Conservation (phyloP, 2,329 filamentous ascomycete species). For the Chaetomium sp. region DNA sequence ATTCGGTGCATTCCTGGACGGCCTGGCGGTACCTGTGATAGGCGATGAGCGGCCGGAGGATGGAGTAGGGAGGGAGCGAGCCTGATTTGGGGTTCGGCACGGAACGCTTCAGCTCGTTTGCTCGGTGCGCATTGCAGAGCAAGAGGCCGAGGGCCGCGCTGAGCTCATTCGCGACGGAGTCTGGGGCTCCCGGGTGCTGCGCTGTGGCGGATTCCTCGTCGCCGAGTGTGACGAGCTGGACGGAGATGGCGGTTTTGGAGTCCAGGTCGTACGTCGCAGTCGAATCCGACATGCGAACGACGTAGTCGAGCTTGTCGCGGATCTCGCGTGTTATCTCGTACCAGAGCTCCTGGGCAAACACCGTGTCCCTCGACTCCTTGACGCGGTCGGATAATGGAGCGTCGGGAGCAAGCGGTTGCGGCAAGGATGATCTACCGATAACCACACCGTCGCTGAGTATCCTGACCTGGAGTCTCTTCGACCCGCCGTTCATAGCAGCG, state of each 20-base stretch:
- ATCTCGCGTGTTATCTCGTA: conserved; percentile 82
- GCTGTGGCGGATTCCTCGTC: conserved; percentile 33
- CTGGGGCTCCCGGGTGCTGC: conserved; percentile 31
- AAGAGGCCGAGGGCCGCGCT: conserved; percentile 66
- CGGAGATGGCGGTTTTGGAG: conserved; percentile 49
- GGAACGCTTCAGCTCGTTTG: conserved; percentile 64
- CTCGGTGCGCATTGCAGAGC: conserved; percentile 70
- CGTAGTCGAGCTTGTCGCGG: conserved; percentile 62
- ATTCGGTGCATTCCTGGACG: conserved; percentile 33
- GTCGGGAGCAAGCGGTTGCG: conserved; percentile 49
- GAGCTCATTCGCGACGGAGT: conserved; percentile 56
- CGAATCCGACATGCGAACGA: conserved; percentile 57
- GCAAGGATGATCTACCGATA: conserved; percentile 50
- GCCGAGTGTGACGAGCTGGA: conserved; percentile 62
- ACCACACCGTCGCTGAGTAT: conserved; percentile 52
- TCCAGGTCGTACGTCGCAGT: conserved; percentile 50
- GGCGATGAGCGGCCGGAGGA: conserved; percentile 48
- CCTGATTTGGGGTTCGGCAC: conserved; percentile 40
- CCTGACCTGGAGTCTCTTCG: conserved; percentile 59
- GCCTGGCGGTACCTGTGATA: conserved; percentile 40
- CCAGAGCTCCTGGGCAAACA: conserved; percentile 82
- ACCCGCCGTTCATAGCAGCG: conserved; percentile 45
- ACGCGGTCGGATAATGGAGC: conserved; percentile 61
- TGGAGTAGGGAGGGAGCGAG: conserved; percentile 39
- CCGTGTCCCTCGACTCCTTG: conserved; percentile 67